A percentile compares a stretch with the other conserved stretches of the same genome.
These are phyloP conservation scores for Rhizopus sp. DNA, from an alignment of 371 early-diverging fungal species.

Conservation along the genomic window DNA sequence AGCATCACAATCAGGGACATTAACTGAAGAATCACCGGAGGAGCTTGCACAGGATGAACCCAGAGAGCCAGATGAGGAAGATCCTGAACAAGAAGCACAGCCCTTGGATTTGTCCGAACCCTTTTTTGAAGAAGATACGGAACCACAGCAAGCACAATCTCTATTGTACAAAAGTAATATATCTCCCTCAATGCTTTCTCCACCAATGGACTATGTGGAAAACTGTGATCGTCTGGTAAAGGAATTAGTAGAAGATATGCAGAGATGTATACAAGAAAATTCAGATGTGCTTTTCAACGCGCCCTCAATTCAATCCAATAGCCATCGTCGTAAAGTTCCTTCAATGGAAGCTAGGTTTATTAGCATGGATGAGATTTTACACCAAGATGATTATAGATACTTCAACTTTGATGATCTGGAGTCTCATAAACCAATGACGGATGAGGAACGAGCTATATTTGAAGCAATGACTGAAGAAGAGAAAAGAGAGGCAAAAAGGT, in stretches of 20 bases:
- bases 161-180: background rate
- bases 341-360: slow-evolving; percentile 7
- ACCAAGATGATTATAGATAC: slow-evolving; percentile 1
- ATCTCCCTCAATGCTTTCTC: background rate
- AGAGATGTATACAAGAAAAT: slow-evolving; percentile 2
- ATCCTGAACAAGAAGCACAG: too few relatives aligned
- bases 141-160: background rate
- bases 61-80: too few relatives aligned
- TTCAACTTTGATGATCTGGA: background rate
- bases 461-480: slow-evolving; percentile 11
- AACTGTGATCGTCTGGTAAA: background rate
- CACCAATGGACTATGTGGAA: background rate
- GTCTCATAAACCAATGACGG: background rate
- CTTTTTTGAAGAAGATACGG: background rate
- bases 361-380: slow-evolving; percentile 16
- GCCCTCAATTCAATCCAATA: background rate
- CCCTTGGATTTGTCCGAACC: too few relatives aligned
- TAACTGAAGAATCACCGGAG: too few relatives aligned
- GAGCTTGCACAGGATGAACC: too few relatives aligned
- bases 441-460: slow-evolving; percentile 1
- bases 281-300: slow-evolving; percentile 11
- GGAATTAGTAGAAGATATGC: background rate
- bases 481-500: slow-evolving; percentile 13
- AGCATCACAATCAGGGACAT: too few relatives aligned
- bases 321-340: background rate